These are phyloP conservation scores for Pezicula radicicola DNA, from an alignment of 2,329 filamentous ascomycete species.

Conservation along the genomic window DNA sequence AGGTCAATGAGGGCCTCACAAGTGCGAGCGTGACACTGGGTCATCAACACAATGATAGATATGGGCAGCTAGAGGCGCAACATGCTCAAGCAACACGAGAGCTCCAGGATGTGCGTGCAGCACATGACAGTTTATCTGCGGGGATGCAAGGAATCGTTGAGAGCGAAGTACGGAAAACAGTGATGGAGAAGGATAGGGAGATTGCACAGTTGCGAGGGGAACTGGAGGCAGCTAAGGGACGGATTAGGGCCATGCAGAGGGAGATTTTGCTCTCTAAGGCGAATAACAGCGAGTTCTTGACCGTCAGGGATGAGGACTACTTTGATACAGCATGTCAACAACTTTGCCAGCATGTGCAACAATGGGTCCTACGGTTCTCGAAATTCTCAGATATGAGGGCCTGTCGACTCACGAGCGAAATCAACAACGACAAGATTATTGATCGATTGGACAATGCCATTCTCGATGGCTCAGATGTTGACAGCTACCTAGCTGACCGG, in stretches of 20 bases:
- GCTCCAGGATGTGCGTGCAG: conserved; percentile 63
- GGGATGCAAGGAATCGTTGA: conserved; percentile 61
- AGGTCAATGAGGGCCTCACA: conserved; percentile 77
- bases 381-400: conserved; percentile 93
- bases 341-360: conserved; percentile 91
- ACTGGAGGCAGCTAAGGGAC: conserved; percentile 65
- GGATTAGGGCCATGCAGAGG: conserved; percentile 54
- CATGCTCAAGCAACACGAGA: conserved; percentile 65
- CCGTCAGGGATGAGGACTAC: conserved; percentile 84
- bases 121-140: conserved; percentile 59
- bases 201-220: conserved; percentile 75
- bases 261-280: conserved; percentile 58
- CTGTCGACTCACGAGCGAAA: conserved; percentile 78
- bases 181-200: conserved; percentile 83
- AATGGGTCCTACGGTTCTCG: conserved; percentile 97
- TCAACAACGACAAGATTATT: conserved; percentile 89
- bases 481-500: conserved; percentile 82
- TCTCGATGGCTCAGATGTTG: conserved; percentile 90
- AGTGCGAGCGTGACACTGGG: conserved; percentile 76
- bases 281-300: conserved; percentile 70
- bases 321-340: conserved; percentile 93
- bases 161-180: conserved; percentile 57
- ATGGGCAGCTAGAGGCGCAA: conserved; percentile 63
- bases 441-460: conserved; percentile 93
- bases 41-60: conserved; percentile 70